phyloP scores from a whole-genome alignment of 192 early-diverging fungal species.

The Neocallimastix lanati region DNA sequence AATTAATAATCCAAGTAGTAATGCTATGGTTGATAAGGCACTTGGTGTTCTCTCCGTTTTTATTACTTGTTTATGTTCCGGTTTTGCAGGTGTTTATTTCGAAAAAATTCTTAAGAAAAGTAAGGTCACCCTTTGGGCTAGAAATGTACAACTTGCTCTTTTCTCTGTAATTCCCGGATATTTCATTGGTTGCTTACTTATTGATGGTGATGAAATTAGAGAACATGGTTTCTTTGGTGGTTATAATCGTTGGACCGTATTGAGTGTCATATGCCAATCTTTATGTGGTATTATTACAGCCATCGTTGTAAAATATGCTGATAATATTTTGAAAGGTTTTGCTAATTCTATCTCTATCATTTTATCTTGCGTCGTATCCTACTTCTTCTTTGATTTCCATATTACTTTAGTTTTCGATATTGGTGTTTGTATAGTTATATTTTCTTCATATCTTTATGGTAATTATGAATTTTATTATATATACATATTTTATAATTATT shows the following conservation, averaged over 20 bases:
- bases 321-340: no score
- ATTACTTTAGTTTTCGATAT: conserved; percentile 51
- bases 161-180: conserved; percentile 64
- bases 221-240: conserved; percentile 79
- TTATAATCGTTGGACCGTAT: conserved; percentile 62
- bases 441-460: conserved; percentile 58
- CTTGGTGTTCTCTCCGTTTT: conserved; percentile 62
- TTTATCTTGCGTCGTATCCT: conserved; percentile 63
- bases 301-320: conserved; percentile 92
- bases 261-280: conserved; percentile 71
- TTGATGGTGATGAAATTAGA: conserved; percentile 50
- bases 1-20: not conserved
- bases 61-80: conserved; percentile 76
- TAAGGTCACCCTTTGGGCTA: conserved; percentile 62
- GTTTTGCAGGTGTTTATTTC: conserved; percentile 93
- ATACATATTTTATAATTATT: no score
- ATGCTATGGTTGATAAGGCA: conserved; percentile 30
- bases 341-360: conserved; percentile 91
- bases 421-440: conserved; percentile 52
- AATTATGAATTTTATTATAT: no score
- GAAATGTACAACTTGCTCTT: conserved; percentile 81
- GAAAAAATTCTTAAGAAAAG: no score
- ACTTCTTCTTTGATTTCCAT: conserved; percentile 69
- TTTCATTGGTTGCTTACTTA: conserved; percentile 54
- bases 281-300: conserved; percentile 85